phyloP scores from a whole-genome alignment of 2,329 filamentous ascomycete genomes.

The Venturia oleaginea region DNA sequence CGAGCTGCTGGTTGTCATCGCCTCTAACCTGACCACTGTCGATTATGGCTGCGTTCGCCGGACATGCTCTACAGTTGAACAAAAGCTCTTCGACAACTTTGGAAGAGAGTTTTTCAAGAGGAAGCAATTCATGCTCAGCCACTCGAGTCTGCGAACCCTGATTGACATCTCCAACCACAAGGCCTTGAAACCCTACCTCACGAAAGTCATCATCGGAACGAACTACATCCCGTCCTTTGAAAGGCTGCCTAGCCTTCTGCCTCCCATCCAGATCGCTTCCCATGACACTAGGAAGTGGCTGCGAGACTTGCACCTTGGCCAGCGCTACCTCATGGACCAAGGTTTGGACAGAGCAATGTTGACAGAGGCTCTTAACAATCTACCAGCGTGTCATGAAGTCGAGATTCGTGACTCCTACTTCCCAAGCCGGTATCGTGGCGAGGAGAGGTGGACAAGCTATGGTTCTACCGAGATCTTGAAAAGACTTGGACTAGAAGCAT shows the following conservation, averaged over 20 bases:
- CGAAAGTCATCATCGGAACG: conserved; percentile 1
- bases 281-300: neutral
- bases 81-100: conserved; percentile 46
- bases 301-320: neutral
- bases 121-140: conserved; percentile 56
- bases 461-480: neutral
- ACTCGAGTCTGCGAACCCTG: conserved; percentile 47
- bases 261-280: neutral
- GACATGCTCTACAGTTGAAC: conserved; percentile 47
- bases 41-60: conserved; percentile 49
- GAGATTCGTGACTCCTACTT: neutral
- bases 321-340: neutral
- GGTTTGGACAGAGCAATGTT: neutral
- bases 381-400: conserved; percentile 1
- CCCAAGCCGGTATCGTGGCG: neutral
- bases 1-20: conserved; percentile 51
- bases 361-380: neutral
- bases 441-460: conserved; percentile 1
- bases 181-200: conserved; percentile 19
- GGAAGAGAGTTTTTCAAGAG: conserved; percentile 55
- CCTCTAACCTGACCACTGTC: conserved; percentile 42
- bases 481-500: neutral
- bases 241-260: neutral
- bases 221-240: neutral
- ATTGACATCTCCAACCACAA: conserved; percentile 32